Percentiles rank a stretch among this genome's conserved stretches.
These are phyloP conservation scores for Candida nonsorbophila DNA, from an alignment of 805 yeast species.

Conservation along the genomic window DNA sequence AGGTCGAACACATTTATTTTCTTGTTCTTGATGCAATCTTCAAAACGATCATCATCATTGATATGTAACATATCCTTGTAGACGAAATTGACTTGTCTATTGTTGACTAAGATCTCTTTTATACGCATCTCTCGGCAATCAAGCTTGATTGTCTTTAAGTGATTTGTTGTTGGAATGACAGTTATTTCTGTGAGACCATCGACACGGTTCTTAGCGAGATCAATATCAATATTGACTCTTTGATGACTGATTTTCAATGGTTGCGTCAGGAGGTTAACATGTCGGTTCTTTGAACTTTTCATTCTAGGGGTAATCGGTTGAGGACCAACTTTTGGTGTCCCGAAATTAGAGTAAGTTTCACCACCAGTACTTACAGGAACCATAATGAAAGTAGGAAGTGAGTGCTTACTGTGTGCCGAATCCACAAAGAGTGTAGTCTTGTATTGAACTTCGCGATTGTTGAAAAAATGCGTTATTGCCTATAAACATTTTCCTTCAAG, in stretches of 20 bases:
- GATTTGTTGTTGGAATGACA: conserved; percentile 61
- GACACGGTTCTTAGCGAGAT: conserved; percentile 54
- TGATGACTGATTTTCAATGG: conserved; percentile 79
- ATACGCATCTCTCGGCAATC: conserved; percentile 79
- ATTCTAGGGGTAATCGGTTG: conserved; percentile 13
- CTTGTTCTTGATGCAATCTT: conserved; percentile 17
- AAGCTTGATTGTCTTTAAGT: conserved; percentile 54
- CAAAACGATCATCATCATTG: conserved; percentile 25
- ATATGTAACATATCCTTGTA: conserved; percentile 51
- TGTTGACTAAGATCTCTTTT: conserved; percentile 55
- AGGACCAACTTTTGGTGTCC: conserved; percentile 4
- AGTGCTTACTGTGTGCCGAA: conserved; percentile 3
- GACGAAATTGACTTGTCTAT: conserved; percentile 46
- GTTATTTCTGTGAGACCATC: conserved; percentile 80
- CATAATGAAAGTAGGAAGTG: too few relatives aligned
- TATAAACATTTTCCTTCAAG: conserved; percentile 9
- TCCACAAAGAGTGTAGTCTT: neutral
- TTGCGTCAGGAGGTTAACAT: conserved; percentile 29
- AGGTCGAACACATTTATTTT: conserved; percentile 36
- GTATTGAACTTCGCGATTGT: neutral
- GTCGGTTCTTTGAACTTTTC: conserved; percentile 14
- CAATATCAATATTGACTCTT: conserved; percentile 73
- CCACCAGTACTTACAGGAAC: too few relatives aligned
- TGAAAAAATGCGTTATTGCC: conserved; percentile 1
- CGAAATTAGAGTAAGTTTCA: conserved; percentile 3